These are phyloP conservation scores for Lathyrus aphaca DNA, from an alignment of 306 rosid genomes.

Conservation along the genomic window DNA sequence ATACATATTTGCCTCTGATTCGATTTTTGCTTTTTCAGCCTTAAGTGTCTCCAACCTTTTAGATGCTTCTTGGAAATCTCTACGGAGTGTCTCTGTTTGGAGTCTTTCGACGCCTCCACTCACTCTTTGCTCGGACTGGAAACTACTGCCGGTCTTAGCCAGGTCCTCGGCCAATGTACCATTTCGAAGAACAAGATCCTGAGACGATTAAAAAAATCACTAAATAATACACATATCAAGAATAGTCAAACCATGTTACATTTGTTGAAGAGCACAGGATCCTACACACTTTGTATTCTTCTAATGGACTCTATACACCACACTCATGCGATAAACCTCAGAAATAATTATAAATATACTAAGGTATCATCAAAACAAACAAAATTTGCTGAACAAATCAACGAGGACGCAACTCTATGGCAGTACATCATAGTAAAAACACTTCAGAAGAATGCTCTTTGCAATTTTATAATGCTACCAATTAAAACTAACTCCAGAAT, in stretches of 20 bases:
- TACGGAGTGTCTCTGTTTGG: conserved; percentile 70
- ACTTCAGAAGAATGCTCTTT: neutral
- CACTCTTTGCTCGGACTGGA: conserved; percentile 59
- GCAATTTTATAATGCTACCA: conserved; percentile 5
- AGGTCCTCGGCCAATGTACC: conserved; percentile 83
- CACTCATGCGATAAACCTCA: conserved; percentile 10
- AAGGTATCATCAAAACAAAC: conserved; percentile 19
- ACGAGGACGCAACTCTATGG: neutral
- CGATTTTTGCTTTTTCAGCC: conserved; percentile 73
- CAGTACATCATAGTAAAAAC: conserved; percentile 8
- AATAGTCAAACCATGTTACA: conserved; percentile 11
- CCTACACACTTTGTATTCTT: conserved; percentile 22
- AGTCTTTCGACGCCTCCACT: conserved; percentile 67
- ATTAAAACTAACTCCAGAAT: conserved; percentile 31
- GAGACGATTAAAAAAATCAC: conserved; percentile 30
- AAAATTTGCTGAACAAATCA: neutral
- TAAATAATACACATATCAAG: conserved; percentile 26
- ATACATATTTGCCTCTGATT: conserved; percentile 69
- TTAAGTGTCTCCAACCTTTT: conserved; percentile 72
- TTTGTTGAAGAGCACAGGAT: conserved; percentile 14
- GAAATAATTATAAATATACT: neutral
- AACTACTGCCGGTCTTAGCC: conserved; percentile 59
- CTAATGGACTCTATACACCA: conserved; percentile 17
- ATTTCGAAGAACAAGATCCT: conserved; percentile 86
- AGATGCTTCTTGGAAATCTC: conserved; percentile 79